A percentile compares a stretch with the other conserved stretches of the same genome.
Evolutionary conservation across 2,329 filamentous ascomycete species (phyloP).

Genomic region (Aureobasidium melanogenum): DNA sequence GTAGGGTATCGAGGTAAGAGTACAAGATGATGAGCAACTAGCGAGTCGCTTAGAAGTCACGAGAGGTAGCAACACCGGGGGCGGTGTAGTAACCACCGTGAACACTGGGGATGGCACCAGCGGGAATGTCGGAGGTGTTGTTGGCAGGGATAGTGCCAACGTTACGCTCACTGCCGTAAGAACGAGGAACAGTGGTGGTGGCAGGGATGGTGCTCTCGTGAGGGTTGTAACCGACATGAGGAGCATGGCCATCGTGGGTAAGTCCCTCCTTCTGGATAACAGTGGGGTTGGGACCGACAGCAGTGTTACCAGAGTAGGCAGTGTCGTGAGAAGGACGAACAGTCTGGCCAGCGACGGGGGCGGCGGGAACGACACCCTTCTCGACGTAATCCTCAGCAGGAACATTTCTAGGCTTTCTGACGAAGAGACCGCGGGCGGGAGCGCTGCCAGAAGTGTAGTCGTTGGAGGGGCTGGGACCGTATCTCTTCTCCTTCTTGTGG

Average conservation of each 20-base stretch:
- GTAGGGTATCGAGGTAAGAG: background rate
- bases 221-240: constrained; percentile 23
- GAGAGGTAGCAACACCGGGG: constrained; percentile 18
- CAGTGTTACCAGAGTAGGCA: constrained; percentile 41
- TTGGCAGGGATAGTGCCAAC: background rate
- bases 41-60: constrained; percentile 1
- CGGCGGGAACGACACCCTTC: constrained; percentile 27
- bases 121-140: constrained; percentile 13
- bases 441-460: constrained; percentile 57
- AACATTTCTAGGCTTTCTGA: constrained; percentile 25
- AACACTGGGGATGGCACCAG: constrained; percentile 18
- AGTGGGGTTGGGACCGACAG: constrained; percentile 27
- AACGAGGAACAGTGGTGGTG: background rate
- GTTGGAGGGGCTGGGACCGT: constrained; percentile 56
- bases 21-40: background rate
- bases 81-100: constrained; percentile 38
- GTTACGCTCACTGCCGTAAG: background rate
- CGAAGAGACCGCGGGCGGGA: constrained; percentile 35
- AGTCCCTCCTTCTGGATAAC: constrained; percentile 19
- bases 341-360: constrained; percentile 20
- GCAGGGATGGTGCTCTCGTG: constrained; percentile 27
- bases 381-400: constrained; percentile 33
- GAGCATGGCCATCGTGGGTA: constrained; percentile 15
- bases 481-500: constrained; percentile 66
- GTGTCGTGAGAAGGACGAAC: constrained; percentile 42